Base-by-base conservation (phyloP, 441 rosid genomes). In the Flueggea neowawraea region DNA sequence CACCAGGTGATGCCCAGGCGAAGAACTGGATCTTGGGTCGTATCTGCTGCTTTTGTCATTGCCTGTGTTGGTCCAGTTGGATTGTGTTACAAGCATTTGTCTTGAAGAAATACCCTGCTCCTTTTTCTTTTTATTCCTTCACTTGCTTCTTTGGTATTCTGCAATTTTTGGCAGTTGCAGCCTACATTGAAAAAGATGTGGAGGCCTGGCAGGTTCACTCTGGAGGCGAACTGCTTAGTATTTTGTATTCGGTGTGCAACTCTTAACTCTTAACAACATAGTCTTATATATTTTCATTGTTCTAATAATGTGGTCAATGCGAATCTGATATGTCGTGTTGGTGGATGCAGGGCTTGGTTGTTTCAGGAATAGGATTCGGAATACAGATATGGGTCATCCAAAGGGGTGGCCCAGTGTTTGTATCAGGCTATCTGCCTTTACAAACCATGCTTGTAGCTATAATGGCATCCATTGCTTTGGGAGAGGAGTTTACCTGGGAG, bases 1-100 rank as follows among this genome's bases (percentile, higher is more conserved):
- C 63, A 22, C 61, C 76, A 10, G 87, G 77, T 55, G 78, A 82
- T 67, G 82, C 77, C 3, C 36, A 66, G 60, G 79, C 69, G 31
- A 82, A 79, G 78, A 78, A 70, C 72, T 84, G 95, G 98, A 72
- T 82, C n/a, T 68, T 86, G 44, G 98, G 98, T 58, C 89, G 95
- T 72, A 45, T 91, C n/a, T 84, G 75, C 76, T 74, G 79, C 51
- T 73, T 91, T 61, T 93, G 91, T 7, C 98, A 91, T 59, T 87
- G 93, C 74, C 76, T 91, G 15, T 87, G 89, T 17, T 91, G 98
- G 98, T 85, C 98, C 17, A 71, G 82, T 66, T 91, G 98, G 96
- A 87, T 91, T 55, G 96, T 91, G 67, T 73, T 91, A 39, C 98
- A 92, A 49, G 78, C 91, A 54, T 84, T 90, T 0, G 65, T 89